phyloP scores from a whole-genome alignment of 2,329 filamentous ascomycete genomes.

The Phoma sp. region DNA sequence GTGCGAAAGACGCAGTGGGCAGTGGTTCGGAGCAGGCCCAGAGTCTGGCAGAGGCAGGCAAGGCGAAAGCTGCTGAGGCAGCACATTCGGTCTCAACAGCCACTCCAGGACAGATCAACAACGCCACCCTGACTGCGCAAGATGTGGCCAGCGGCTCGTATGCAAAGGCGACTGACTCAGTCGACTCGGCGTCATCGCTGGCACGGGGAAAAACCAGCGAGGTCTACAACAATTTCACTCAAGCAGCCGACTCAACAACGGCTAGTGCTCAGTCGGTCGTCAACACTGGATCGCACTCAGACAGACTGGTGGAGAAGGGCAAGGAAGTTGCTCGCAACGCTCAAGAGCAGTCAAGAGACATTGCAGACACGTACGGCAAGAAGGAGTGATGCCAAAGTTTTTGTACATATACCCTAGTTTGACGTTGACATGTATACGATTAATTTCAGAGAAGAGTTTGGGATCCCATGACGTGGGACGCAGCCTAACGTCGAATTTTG shows the following conservation, averaged over 20 bases:
- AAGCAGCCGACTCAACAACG: constrained; percentile 11
- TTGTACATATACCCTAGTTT: constrained; percentile 29
- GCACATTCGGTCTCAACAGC: constrained; percentile 15
- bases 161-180: constrained; percentile 23
- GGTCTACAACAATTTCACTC: constrained; percentile 16
- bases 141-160: constrained; percentile 22
- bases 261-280: constrained; percentile 11
- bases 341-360: constrained; percentile 25
- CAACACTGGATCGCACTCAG: constrained; percentile 10
- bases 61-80: constrained; percentile 24
- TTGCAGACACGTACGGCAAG: constrained; percentile 8
- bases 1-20: constrained; percentile 19
- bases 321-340: constrained; percentile 23
- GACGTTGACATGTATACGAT: constrained; percentile 6
- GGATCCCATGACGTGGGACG: constrained; percentile 14
- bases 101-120: constrained; percentile 26
- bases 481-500: constrained; percentile 7
- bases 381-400: constrained; percentile 5
- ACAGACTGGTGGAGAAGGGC: constrained; percentile 30
- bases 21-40: constrained; percentile 35
- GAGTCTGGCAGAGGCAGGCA: constrained; percentile 19
- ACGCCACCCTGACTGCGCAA: constrained; percentile 22
- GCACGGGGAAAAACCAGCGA: constrained; percentile 24
- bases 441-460: constrained; percentile 1
- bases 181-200: constrained; percentile 24